Percentiles rank a stretch among this genome's conserved stretches.
Evolutionary conservation across 352 stramenopile species (phyloP).

Genomic region (Pythium folliculosum): DNA sequence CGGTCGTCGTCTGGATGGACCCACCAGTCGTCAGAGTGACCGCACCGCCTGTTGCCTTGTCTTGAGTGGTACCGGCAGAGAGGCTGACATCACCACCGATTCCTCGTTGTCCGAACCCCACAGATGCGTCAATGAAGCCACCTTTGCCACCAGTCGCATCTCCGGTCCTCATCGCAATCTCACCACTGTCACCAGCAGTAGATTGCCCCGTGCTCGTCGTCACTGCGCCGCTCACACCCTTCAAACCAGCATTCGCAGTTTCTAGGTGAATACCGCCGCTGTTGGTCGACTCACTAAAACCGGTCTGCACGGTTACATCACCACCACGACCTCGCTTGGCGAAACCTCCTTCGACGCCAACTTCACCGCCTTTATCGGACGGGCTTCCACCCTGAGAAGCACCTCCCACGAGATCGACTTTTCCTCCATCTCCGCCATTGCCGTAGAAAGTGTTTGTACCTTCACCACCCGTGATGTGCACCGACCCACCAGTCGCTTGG

Average conservation of each 20-base stretch:
- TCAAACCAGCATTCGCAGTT: slow-evolving; percentile 58
- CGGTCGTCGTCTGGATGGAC: slow-evolving; percentile 58
- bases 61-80: slow-evolving; percentile 65
- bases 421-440: slow-evolving; percentile 86
- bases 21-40: slow-evolving; percentile 58
- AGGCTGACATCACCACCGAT: slow-evolving; percentile 60
- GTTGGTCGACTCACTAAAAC: slow-evolving; percentile 52
- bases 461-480: slow-evolving; percentile 63
- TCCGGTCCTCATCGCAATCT: slow-evolving; percentile 60
- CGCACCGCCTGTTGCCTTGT: slow-evolving; percentile 55
- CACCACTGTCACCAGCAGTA: slow-evolving; percentile 60
- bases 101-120: slow-evolving; percentile 55
- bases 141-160: slow-evolving; percentile 53
- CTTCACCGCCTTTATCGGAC: slow-evolving; percentile 67
- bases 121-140: slow-evolving; percentile 56
- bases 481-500: slow-evolving; percentile 43
- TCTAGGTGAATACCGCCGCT: slow-evolving; percentile 55
- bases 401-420: slow-evolving; percentile 83
- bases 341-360: slow-evolving; percentile 76
- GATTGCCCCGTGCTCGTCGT: slow-evolving; percentile 59
- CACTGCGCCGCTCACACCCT: slow-evolving; percentile 54
- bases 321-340: slow-evolving; percentile 56
- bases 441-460: slow-evolving; percentile 59
- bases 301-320: slow-evolving; percentile 46
- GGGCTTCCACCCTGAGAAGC: slow-evolving; percentile 68